These are phyloP conservation scores for Cymodocea nodosa DNA, from an alignment of 116 monocot species.

Conservation along the genomic window DNA sequence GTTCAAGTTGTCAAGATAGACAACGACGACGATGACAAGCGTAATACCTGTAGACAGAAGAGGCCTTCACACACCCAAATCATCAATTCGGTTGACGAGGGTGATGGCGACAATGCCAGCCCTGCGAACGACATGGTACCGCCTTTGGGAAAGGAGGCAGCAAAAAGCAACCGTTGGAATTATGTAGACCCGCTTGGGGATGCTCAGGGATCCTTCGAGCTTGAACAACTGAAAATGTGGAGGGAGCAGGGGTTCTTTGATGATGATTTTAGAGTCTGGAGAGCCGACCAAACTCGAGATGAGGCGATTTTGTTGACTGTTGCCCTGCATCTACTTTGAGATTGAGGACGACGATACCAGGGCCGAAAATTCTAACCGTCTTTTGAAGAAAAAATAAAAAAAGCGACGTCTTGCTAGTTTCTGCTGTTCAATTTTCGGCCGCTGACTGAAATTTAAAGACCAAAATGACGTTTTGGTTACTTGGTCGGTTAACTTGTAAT, in stretches of 20 bases:
- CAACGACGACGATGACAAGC: background rate
- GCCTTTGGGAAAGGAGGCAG: background rate
- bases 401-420: too few relatives aligned
- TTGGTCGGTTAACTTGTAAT: too few relatives aligned
- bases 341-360: too few relatives aligned
- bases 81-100: slow-evolving; percentile 17
- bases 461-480: too few relatives aligned
- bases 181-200: slow-evolving; percentile 39
- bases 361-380: too few relatives aligned
- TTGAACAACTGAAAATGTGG: slow-evolving; percentile 27
- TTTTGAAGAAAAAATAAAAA: too few relatives aligned
- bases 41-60: background rate
- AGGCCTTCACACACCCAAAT: background rate
- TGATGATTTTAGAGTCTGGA: slow-evolving; percentile 53
- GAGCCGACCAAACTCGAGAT: slow-evolving; percentile 12
- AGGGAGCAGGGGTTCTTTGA: slow-evolving; percentile 28
- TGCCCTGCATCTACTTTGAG: slow-evolving; percentile 6
- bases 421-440: too few relatives aligned
- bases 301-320: slow-evolving; percentile 26
- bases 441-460: too few relatives aligned
- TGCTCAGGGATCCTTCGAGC: slow-evolving; percentile 42
- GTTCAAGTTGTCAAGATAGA: slow-evolving; percentile 4
- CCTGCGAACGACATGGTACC: background rate
- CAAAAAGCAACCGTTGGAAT: slow-evolving; percentile 22
- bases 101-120: background rate